Evolutionary conservation across 257 asterid genomes (phyloP), one percentile per base, ranked within the genome.

Genomic region (Nicotiana attenuata): DNA sequence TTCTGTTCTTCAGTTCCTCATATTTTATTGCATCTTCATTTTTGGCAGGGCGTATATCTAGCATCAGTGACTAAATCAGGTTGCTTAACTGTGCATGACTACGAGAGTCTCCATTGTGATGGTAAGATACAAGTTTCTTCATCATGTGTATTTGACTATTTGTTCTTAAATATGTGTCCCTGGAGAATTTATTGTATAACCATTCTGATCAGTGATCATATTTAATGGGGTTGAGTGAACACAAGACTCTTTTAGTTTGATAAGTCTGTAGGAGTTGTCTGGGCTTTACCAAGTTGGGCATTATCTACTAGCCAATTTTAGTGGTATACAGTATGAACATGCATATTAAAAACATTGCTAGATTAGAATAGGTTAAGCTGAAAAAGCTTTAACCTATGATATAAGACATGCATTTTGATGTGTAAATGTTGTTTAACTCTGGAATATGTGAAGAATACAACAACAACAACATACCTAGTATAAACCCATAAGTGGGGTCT

Each of bases 61-160:
- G 99, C 99, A 81, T 93, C 99, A 3, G 97, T 83, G 45, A 95
- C 99, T 83, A 91, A 86, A 80, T 83, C 93, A 80, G 97, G 99
- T 53, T 95, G 98, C 94, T 83, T 95, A 87, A 93, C 97, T 20
- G 93, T 95, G 86, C 99, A 95, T 65, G 97, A 93, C 88, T 95
- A 90, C 67, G 99, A 93, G 56, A 89, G 82, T 83, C 86, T 95
- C 81, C 87, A 67, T 83, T 84, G 83, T 80, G 84, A 89, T 77
- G 99, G 99, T 95, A 92, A 89, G 20, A 47, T 76, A 65, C 14
- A 60, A 59, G 79, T 56, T 77, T 76, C 68, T 5, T 50, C 61
- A 73, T 47, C 60, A 47, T 47, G 61, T 73, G 19, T 69, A 71
- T 10, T 31, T 31, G 35, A 31, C 35, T 31, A 31, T 4, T 16